Conservation (phyloP, 768 basidiomycete species). For the Dacryopinax spathularia region DNA sequence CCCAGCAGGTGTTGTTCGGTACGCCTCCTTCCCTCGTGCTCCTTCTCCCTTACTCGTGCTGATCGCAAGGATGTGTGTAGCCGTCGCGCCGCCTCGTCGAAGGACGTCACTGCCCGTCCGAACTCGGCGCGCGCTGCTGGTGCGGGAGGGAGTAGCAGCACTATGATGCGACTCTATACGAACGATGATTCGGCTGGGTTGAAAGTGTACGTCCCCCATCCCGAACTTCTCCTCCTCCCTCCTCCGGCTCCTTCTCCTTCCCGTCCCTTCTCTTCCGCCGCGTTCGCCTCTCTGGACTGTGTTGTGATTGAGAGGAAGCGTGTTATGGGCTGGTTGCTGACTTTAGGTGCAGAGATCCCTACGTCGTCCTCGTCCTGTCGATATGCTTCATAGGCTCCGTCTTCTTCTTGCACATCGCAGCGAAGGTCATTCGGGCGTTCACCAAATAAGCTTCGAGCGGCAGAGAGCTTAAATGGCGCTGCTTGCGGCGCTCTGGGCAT, state of each 20-base stretch:
- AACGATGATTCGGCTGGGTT: conserved; percentile 88
- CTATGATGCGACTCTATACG: conserved; percentile 97
- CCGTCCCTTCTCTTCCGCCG: neutral
- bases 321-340: neutral
- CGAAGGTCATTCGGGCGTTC: conserved; percentile 83
- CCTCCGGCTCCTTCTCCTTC: neutral
- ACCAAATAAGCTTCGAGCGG: conserved; percentile 52
- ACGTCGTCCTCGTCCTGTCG: conserved; percentile 89
- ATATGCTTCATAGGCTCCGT: conserved; percentile 95
- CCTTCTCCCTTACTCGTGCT: neutral
- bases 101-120: conserved; percentile 44
- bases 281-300: neutral
- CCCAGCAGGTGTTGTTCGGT: neutral
- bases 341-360: conserved; percentile 57
- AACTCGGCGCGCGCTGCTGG: conserved; percentile 84
- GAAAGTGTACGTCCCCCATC: conserved; percentile 65
- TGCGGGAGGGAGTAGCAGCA: conserved; percentile 91
- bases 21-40: neutral
- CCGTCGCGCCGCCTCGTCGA: conserved; percentile 55
- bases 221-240: neutral
- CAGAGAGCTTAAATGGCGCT: too few relatives aligned
- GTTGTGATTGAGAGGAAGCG: neutral
- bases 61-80: conserved; percentile 24
- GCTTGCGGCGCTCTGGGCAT: too few relatives aligned
- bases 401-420: conserved; percentile 96